phyloP scores from a whole-genome alignment of 2,329 filamentous ascomycete species.

The Cephalotrichum gorgonifer region DNA sequence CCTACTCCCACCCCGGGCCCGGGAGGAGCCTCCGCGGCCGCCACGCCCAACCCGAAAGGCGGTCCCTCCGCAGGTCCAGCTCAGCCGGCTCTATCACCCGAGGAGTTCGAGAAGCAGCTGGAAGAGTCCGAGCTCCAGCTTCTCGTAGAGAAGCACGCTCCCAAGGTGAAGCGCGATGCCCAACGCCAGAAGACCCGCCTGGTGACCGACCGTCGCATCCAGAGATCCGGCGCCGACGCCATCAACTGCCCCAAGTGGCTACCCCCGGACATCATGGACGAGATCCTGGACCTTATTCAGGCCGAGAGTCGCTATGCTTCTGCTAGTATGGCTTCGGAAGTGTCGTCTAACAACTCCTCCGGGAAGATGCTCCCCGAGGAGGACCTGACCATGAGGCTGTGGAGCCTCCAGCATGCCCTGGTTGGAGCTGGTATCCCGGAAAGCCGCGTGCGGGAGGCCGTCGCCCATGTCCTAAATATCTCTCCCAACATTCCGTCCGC shows the following conservation, averaged over 20 bases:
- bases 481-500: conserved; percentile 48
- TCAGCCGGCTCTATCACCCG: conserved; percentile 52
- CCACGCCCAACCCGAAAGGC: conserved; percentile 1
- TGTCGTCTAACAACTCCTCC: conserved; percentile 6
- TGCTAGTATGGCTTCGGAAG: conserved; percentile 29
- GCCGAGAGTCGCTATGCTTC: conserved; percentile 47
- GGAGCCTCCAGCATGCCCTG: conserved; percentile 72
- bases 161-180: conserved; percentile 71
- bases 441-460: conserved; percentile 48
- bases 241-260: conserved; percentile 72
- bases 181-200: conserved; percentile 65
- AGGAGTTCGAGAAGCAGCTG: conserved; percentile 82
- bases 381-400: conserved; percentile 67
- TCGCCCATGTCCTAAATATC: conserved; percentile 58
- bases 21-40: conserved; percentile 10
- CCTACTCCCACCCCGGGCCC: conserved; percentile 5
- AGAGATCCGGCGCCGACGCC: conserved; percentile 67
- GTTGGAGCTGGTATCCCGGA: conserved; percentile 57
- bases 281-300: conserved; percentile 63
- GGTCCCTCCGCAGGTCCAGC: not conserved
- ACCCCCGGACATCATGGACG: conserved; percentile 65
- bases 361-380: conserved; percentile 60
- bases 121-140: conserved; percentile 85
- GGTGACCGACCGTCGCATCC: conserved; percentile 74
- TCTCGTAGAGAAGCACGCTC: conserved; percentile 72